phyloP scores from a whole-genome alignment of 2,329 filamentous ascomycete genomes.

The Pseudogymnoascus sp. region DNA sequence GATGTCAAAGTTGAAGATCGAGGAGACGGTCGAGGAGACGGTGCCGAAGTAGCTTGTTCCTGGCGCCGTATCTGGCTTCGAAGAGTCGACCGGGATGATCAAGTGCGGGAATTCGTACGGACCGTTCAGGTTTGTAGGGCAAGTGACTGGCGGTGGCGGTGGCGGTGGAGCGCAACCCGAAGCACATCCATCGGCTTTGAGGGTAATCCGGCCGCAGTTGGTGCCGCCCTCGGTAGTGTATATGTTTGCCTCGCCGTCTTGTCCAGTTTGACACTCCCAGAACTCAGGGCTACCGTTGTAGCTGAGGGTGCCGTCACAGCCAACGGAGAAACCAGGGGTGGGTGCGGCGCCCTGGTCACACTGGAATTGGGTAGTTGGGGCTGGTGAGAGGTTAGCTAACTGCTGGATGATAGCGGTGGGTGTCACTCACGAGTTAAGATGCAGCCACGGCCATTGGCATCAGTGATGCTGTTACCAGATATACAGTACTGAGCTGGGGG shows the following conservation, averaged over 20 bases:
- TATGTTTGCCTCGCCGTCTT: conserved; percentile 33
- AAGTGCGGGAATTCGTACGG: conserved; percentile 52
- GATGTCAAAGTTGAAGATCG: conserved; percentile 65
- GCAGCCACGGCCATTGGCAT: conserved; percentile 51
- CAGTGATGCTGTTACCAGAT: conserved; percentile 43
- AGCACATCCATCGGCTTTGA: conserved; percentile 33
- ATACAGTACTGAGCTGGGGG: conserved; percentile 45
- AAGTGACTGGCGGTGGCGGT: background rate
- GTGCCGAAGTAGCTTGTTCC: conserved; percentile 49
- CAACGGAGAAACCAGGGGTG: conserved; percentile 44
- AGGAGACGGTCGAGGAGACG: conserved; percentile 43
- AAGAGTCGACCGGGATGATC: conserved; percentile 51
- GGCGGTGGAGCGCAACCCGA: background rate
- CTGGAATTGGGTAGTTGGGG: too few species aligned
- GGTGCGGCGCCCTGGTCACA: too few species aligned
- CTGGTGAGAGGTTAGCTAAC: conserved; percentile 17
- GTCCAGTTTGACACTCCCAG: conserved; percentile 42
- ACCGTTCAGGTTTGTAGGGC: conserved; percentile 36
- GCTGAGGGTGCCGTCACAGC: conserved; percentile 42
- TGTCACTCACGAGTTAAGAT: conserved; percentile 42
- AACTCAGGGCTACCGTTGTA: conserved; percentile 46
- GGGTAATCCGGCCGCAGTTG: conserved; percentile 29
- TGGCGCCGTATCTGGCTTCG: conserved; percentile 40
- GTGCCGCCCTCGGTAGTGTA: conserved; percentile 26
- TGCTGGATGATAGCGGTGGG: conserved; percentile 24